Evolutionary conservation across 192 early-diverging fungal species (phyloP), one percentile per base, ranked within the genome.

Genomic region (Backusella tarrabulga): DNA sequence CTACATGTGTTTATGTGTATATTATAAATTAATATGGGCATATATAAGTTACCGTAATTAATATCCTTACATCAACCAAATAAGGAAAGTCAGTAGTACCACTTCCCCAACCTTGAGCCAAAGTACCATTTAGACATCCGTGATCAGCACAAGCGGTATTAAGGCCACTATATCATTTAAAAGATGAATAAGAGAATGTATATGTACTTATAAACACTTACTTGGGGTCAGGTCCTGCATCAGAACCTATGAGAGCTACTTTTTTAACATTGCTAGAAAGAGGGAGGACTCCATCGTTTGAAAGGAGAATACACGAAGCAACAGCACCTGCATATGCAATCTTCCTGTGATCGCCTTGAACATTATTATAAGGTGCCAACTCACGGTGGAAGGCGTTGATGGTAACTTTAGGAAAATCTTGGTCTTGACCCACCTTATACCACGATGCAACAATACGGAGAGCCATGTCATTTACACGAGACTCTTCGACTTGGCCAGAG

Each of bases 61-160:
- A 44, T 14, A 44, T 15, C 12, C 42, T 67, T 76, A 80, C 79
- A 38, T 72, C 50, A 26, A 81, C 35, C 9, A 81, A 32, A 36
- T 81, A 81, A n/a, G 80, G 74, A 41, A 71, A 81, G 14, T 56
- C 40, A 19, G 66, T 40, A 8, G 80, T 67, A 44, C 80, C 80
- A 52, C 68, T 72, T 3, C 80, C 80, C 80, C 80, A 81, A 4
- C 80, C 42, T 66, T 34, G 67, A 26, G 66, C 67, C 4, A 68
- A 34, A 46, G 75, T 69, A 44, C 72, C 72, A 21, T 54, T 34
- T 7, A 42, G 56, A 54, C 77, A 79, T 17, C 78, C 78, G 26
- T 68, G 73, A 71, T 79, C 78, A 41, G n/a, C 50, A 69, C 78
- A 79, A 0, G 60, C 66, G 32, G 54, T 41, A n/a, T 78, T 78